These are phyloP conservation scores for Helotiales sp. DNA, from an alignment of 2,329 filamentous ascomycete genomes.

Conservation along the genomic window DNA sequence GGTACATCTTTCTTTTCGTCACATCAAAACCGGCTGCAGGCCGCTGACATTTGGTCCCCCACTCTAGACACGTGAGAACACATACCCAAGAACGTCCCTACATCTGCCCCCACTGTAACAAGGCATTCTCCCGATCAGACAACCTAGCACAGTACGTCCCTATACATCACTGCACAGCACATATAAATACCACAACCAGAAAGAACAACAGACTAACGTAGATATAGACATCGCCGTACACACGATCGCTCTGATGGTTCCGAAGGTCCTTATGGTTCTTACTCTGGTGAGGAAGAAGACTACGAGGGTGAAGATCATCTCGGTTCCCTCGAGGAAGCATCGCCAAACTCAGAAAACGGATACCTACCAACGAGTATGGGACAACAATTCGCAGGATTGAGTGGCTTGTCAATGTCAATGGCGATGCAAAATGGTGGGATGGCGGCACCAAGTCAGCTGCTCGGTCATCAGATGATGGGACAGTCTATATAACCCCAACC, in stretches of 20 bases:
- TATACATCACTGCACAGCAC: constrained; percentile 38
- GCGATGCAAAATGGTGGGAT: constrained; percentile 32
- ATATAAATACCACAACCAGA: constrained; percentile 8
- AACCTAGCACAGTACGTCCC: constrained; percentile 90
- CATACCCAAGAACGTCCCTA: constrained; percentile 99
- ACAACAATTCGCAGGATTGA: constrained; percentile 7
- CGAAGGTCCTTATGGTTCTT: constrained; percentile 57
- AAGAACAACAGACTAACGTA: constrained; percentile 27
- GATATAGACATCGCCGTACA: constrained; percentile 65
- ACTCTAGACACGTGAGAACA: constrained; percentile 88
- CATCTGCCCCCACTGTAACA: constrained; percentile 96
- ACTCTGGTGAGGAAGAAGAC: constrained; percentile 75
- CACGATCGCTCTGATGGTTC: constrained; percentile 77
- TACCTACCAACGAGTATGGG: constrained; percentile 46
- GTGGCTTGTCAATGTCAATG: constrained; percentile 31
- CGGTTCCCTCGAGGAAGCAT: constrained; percentile 76
- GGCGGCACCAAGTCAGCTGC: constrained; percentile 39
- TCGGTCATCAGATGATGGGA: constrained; percentile 38
- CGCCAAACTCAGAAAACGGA: constrained; percentile 68
- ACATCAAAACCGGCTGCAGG: constrained; percentile 40
- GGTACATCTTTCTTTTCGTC: constrained; percentile 42
- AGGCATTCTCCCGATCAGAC: constrained; percentile 97
- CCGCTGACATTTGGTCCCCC: constrained; percentile 49
- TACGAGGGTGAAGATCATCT: constrained; percentile 81
- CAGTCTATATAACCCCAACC: constrained; percentile 31